These are phyloP conservation scores for Oryza meyeriana DNA, from an alignment of 176 grass and related monocot genomes.

Conservation along the genomic window DNA sequence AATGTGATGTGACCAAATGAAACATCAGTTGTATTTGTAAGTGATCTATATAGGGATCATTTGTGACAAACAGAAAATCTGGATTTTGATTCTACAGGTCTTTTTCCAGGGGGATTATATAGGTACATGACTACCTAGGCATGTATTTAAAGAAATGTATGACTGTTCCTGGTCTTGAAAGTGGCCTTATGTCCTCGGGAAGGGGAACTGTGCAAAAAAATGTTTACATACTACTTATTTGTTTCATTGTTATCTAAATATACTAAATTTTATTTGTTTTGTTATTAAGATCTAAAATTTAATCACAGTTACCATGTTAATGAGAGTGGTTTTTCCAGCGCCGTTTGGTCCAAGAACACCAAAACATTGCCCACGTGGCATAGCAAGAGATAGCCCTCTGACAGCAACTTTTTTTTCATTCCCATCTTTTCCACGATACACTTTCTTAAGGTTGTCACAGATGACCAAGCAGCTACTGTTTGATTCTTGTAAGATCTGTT, in stretches of 20 bases:
- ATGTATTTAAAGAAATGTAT: conserved; percentile 14
- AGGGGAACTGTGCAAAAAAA: background rate
- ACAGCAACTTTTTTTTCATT: conserved; percentile 76
- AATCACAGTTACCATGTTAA: conserved; percentile 68
- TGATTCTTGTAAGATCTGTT: conserved; percentile 44
- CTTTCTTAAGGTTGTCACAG: conserved; percentile 73
- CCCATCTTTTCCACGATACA: conserved; percentile 70
- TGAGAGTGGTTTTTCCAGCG: conserved; percentile 90
- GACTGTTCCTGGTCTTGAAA: background rate
- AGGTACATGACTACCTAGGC: background rate
- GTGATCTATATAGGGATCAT: background rate
- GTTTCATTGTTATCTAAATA: no score
- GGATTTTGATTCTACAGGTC: background rate
- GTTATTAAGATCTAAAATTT: background rate
- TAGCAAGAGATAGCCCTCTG: conserved; percentile 65
- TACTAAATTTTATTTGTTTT: no score
- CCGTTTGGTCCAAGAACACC: conserved; percentile 96
- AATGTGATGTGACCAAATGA: background rate
- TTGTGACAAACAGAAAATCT: conserved; percentile 6
- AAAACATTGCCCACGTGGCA: conserved; percentile 74
- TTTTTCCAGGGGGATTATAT: background rate
- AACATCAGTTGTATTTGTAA: background rate
- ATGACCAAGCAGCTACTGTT: conserved; percentile 51
- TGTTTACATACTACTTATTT: background rate
- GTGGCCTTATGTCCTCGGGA: background rate